These are phyloP conservation scores for Xylaria hypoxylon DNA, from an alignment of 2,329 filamentous ascomycete species.

Conservation along the genomic window DNA sequence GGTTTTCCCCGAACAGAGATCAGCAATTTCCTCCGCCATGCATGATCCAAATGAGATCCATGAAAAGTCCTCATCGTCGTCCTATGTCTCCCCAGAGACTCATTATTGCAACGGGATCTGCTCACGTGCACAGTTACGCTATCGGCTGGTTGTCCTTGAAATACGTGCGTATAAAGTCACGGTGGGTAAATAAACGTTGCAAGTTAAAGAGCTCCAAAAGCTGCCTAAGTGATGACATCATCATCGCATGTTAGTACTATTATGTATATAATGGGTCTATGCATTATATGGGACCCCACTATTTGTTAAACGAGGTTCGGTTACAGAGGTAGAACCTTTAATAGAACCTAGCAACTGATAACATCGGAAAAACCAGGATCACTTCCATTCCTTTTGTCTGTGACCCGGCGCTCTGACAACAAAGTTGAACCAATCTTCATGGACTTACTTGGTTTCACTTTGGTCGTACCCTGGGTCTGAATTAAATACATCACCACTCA, in stretches of 20 bases:
- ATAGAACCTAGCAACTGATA: too few species aligned
- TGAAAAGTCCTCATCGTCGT: constrained; percentile 35
- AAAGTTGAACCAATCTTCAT: too few species aligned
- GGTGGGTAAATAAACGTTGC: constrained; percentile 20
- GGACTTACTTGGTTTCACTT: too few species aligned
- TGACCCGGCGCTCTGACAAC: too few species aligned
- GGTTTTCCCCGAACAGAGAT: constrained; percentile 27
- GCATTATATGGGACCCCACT: too few species aligned
- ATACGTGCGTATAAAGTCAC: constrained; percentile 1
- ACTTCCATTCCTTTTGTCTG: too few species aligned
- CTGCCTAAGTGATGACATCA: constrained; percentile 14
- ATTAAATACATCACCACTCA: too few species aligned
- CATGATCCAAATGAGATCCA: constrained; percentile 30
- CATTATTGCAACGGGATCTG: constrained; percentile 13
- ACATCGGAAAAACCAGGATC: too few species aligned
- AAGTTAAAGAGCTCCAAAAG: constrained; percentile 1
- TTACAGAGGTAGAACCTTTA: too few species aligned
- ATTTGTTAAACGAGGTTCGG: too few species aligned
- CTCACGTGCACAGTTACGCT: constrained; percentile 5
- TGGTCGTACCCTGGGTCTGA: too few species aligned
- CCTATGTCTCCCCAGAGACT: constrained; percentile 25
- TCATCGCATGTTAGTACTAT: not conserved
- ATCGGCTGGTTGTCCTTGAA: constrained; percentile 5
- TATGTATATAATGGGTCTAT: not conserved
- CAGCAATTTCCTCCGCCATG: constrained; percentile 32